Base-by-base conservation (phyloP, 78 protist species). In the Guillardia theta region DNA sequence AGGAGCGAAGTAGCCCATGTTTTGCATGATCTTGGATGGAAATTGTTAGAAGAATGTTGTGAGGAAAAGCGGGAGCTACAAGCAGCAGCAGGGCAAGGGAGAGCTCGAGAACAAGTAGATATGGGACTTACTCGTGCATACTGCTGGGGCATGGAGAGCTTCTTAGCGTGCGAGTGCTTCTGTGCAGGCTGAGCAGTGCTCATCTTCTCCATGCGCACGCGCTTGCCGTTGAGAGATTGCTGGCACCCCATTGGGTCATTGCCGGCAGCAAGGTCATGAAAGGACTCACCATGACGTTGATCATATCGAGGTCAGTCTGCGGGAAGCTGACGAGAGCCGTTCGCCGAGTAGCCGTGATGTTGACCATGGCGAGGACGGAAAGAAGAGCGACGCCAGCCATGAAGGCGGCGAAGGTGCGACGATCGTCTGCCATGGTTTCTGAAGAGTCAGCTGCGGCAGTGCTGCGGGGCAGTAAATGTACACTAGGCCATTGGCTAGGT, bases 281-380 rank as follows among this genome's bases (percentile, higher is more conserved):
- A 43, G 10, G 4, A 24, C 83, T 70, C 41, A 70, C 83, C 83
- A 70, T 70, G 41, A 24, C 83, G 21, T 22, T 24, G 83, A 70
- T 70, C 83, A 70, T 70, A 43, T 70, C 83, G 41, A 70, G 83
- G 41, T 70, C 83, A 2, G 83, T 70, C 83, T 70, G 83, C 33
- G 83, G 83, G 41, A 70, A 70, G 83, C 21, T 18, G 70, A 58
- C 70, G 70, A 58, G 70, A 24, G 70, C 70, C 27, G 70, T 58
- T 30, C 27, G 70, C 39, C 70, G 70, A 27, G 6, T 30, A 1
- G 27, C 3, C 27, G 70, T 27, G 6, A 58, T 24, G 70, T 24
- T 58, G 2, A 6, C 70, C 4, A 58, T 1, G 70, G 39, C 70
- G 70, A 58, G 70, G 39, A 58, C 27, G 70, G 39, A 24, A 30